Conservation (phyloP, 179 eudicot genomes). For the Amaranthus tricolor region DNA sequence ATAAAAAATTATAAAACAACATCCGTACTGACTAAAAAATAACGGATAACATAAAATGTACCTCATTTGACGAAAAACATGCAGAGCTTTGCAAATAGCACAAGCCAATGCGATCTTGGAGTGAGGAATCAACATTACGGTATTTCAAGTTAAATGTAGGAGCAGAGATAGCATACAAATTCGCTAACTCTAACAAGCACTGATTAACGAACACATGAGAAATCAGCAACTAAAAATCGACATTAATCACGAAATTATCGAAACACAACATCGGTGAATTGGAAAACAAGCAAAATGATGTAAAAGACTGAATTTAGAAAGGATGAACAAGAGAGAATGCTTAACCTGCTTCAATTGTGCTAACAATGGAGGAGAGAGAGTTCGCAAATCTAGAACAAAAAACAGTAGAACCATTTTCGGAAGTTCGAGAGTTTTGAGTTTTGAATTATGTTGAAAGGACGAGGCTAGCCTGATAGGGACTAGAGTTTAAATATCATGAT, state of each 20-base stretch:
- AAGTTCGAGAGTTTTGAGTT: background rate
- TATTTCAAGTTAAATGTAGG: constrained; percentile 12
- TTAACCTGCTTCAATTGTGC: constrained; percentile 59
- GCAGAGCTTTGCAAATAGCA: constrained; percentile 30
- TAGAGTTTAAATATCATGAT: constrained; percentile 4
- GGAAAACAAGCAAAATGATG: background rate
- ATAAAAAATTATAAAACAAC: background rate
- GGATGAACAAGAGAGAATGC: background rate
- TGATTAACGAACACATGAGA: background rate
- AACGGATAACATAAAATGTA: background rate
- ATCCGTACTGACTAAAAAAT: background rate
- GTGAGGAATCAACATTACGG: constrained; percentile 11
- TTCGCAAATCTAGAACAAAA: constrained; percentile 68
- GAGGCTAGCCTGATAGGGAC: background rate
- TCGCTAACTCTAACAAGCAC: constrained; percentile 37
- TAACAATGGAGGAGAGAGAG: constrained; percentile 56
- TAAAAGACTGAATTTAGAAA: background rate
- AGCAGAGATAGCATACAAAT: constrained; percentile 28
- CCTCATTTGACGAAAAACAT: constrained; percentile 23
- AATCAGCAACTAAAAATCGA: background rate
- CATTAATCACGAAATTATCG: background rate
- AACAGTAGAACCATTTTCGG: constrained; percentile 55
- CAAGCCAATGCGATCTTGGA: constrained; percentile 31
- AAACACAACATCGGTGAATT: background rate
- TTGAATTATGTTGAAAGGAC: background rate